phyloP scores from a whole-genome alignment of 179 eudicot species.

The Dionaea muscipula region DNA sequence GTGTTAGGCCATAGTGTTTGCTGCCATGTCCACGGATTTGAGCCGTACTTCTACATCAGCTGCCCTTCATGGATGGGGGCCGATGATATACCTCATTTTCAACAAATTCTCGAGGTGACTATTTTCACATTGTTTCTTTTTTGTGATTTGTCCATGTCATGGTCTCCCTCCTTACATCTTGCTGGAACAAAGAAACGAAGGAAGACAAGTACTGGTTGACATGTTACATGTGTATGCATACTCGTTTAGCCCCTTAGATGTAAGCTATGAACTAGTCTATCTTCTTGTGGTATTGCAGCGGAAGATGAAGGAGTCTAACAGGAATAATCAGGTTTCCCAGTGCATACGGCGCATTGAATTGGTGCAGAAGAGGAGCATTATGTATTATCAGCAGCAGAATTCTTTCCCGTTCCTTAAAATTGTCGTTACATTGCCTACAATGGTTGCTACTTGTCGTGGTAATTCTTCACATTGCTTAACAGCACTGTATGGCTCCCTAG shows the following conservation, averaged over 20 bases:
- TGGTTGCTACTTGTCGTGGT: slow-evolving; percentile 97
- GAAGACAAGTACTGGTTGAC: no score
- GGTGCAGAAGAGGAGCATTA: slow-evolving; percentile 87
- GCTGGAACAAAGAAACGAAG: no score
- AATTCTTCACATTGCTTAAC: slow-evolving; percentile 11
- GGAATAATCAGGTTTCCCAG: slow-evolving; percentile 53
- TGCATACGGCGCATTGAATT: slow-evolving; percentile 59
- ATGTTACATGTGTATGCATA: no score
- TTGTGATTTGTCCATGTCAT: no score
- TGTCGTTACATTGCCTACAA: slow-evolving; percentile 80
- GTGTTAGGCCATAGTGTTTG: slow-evolving; percentile 74
- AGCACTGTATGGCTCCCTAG: background rate
- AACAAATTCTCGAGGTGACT: slow-evolving; percentile 76
- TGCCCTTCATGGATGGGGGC: slow-evolving; percentile 94
- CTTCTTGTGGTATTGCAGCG: slow-evolving; percentile 31
- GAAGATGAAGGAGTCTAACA: slow-evolving; percentile 74
- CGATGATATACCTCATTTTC: slow-evolving; percentile 78
- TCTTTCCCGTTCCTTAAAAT: slow-evolving; percentile 78
- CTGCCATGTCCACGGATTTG: slow-evolving; percentile 95
- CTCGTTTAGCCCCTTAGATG: background rate
- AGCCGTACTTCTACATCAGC: slow-evolving; percentile 82
- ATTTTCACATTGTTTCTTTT: background rate
- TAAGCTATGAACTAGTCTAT: background rate
- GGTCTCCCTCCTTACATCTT: no score
- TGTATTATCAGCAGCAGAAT: slow-evolving; percentile 80